phyloP scores from a whole-genome alignment of 495 filamentous ascomycete species.

The Glutinoglossum americanum region DNA sequence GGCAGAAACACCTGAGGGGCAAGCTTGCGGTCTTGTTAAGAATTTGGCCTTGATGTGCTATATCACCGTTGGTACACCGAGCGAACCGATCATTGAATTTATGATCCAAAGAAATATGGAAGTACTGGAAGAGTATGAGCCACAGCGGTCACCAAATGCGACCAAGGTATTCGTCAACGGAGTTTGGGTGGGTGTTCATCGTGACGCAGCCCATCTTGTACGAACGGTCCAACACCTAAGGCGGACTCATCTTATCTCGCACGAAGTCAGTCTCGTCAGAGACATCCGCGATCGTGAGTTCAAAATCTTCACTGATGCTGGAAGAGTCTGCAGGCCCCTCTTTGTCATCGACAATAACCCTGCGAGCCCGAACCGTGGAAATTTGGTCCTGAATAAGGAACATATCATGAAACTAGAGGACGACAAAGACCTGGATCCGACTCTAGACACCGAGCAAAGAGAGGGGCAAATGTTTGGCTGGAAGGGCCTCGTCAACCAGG shows the following conservation, averaged over 20 bases:
- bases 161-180: slow-evolving; percentile 98
- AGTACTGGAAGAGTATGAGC: slow-evolving; percentile 87
- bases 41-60: slow-evolving; percentile 97
- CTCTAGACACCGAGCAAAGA: slow-evolving; percentile 31
- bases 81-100: slow-evolving; percentile 79
- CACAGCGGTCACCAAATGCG: slow-evolving; percentile 64
- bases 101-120: slow-evolving; percentile 92
- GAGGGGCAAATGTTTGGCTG: slow-evolving; percentile 58
- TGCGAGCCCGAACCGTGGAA: slow-evolving; percentile 45
- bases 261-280: slow-evolving; percentile 78
- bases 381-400: slow-evolving; percentile 62
- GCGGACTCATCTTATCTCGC: slow-evolving; percentile 51
- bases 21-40: slow-evolving; percentile 96
- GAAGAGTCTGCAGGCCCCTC: slow-evolving; percentile 77
- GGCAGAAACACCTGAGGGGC: slow-evolving; percentile 93
- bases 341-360: slow-evolving; percentile 72
- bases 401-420: slow-evolving; percentile 49
- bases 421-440: slow-evolving; percentile 35
- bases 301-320: slow-evolving; percentile 95
- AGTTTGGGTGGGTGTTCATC: slow-evolving; percentile 85
- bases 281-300: slow-evolving; percentile 95
- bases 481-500: slow-evolving; percentile 57
- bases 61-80: slow-evolving; percentile 78
- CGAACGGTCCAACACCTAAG: slow-evolving; percentile 55
- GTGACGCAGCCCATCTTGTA: slow-evolving; percentile 62